Percentiles rank a stretch among this genome's conserved stretches.
These are phyloP conservation scores for Fusarium longipes DNA, from an alignment of 2,329 filamentous ascomycete genomes.

Conservation along the genomic window DNA sequence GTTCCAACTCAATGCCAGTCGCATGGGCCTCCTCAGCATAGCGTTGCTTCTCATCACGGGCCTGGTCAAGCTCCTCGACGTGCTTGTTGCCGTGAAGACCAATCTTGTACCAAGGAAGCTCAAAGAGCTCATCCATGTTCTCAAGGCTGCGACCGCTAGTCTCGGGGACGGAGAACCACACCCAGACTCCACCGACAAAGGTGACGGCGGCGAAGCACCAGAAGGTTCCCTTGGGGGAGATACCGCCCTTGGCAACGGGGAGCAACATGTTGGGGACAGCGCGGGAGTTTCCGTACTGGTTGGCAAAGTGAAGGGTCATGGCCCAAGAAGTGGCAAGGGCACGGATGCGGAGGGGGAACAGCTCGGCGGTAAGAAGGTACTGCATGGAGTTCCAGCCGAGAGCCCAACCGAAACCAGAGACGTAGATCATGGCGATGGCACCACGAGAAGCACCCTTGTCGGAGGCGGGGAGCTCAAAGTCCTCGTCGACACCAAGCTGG, in stretches of 20 bases:
- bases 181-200: slow-evolving; percentile 74
- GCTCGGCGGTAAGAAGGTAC: slow-evolving; percentile 80
- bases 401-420: slow-evolving; percentile 76
- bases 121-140: slow-evolving; percentile 78
- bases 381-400: slow-evolving; percentile 81
- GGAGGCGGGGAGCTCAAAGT: slow-evolving; percentile 58
- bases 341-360: slow-evolving; percentile 80
- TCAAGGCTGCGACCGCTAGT: slow-evolving; percentile 74
- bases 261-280: slow-evolving; percentile 82
- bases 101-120: slow-evolving; percentile 79
- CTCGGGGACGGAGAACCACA: slow-evolving; percentile 79
- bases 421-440: slow-evolving; percentile 79
- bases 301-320: slow-evolving; percentile 83
- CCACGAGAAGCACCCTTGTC: slow-evolving; percentile 70
- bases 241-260: slow-evolving; percentile 56
- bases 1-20: slow-evolving; percentile 52
- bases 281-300: slow-evolving; percentile 81
- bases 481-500: slow-evolving; percentile 61
- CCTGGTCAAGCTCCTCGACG: slow-evolving; percentile 60
- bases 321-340: slow-evolving; percentile 76
- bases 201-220: slow-evolving; percentile 80
- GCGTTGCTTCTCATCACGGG: slow-evolving; percentile 58
- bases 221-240: slow-evolving; percentile 75
- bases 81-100: slow-evolving; percentile 67
- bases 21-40: slow-evolving; percentile 49